Conservation (phyloP, 352 stramenopile species). For the Elongisporangium undulatum region DNA sequence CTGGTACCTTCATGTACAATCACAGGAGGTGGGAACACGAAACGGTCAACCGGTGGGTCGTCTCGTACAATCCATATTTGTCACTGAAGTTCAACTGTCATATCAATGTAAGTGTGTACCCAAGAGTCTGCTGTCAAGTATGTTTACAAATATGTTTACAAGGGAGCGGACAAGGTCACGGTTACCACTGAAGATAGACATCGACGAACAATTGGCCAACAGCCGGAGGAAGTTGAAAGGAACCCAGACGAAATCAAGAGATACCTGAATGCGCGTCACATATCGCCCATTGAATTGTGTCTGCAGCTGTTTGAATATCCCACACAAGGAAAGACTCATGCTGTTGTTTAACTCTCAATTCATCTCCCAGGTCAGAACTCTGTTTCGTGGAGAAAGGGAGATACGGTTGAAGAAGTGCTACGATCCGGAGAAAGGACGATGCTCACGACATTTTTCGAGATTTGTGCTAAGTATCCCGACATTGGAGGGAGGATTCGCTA, state of each 20-base stretch:
- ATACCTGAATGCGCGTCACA: constrained; percentile 22
- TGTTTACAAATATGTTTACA: constrained; percentile 61
- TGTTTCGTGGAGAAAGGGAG: neutral
- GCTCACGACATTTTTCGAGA: constrained; percentile 12
- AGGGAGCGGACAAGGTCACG: constrained; percentile 28
- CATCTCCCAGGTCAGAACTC: constrained; percentile 6
- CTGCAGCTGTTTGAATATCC: constrained; percentile 16
- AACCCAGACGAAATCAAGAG: constrained; percentile 18
- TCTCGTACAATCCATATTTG: constrained; percentile 57
- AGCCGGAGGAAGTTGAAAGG: neutral
- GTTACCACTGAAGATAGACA: constrained; percentile 7
- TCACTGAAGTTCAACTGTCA: constrained; percentile 49
- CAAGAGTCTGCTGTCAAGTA: constrained; percentile 39
- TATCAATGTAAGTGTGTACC: constrained; percentile 50
- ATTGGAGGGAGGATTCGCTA: constrained; percentile 11
- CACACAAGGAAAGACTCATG: constrained; percentile 17
- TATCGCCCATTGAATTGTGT: constrained; percentile 25
- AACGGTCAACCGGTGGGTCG: constrained; percentile 33
- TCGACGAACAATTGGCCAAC: neutral
- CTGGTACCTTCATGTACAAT: neutral
- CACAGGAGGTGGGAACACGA: constrained; percentile 11
- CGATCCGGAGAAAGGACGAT: neutral
- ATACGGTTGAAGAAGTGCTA: neutral
- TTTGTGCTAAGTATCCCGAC: constrained; percentile 6
- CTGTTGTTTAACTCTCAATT: constrained; percentile 8